These are phyloP conservation scores for Termitomyces sp. DNA, from an alignment of 768 basidiomycete species.

Conservation along the genomic window DNA sequence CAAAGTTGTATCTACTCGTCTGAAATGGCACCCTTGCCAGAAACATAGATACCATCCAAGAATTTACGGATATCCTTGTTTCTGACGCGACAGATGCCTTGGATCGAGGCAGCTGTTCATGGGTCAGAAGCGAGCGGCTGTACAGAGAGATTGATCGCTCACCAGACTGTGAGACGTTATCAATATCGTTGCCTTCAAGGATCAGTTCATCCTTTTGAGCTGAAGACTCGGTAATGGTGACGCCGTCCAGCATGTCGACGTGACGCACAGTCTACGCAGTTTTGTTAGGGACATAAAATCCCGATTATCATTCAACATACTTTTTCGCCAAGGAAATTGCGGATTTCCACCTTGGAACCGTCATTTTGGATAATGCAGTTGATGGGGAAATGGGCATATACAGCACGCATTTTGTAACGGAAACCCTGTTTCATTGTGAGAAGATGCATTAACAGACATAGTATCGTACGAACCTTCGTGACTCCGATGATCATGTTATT, in stretches of 20 bases:
- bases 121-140: conserved; percentile 1
- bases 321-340: conserved; percentile 95
- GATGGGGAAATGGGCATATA: conserved; percentile 99
- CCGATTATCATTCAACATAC: conserved; percentile 29
- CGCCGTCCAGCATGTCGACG: conserved; percentile 89
- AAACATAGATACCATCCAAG: conserved; percentile 91
- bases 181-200: conserved; percentile 91
- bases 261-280: conserved; percentile 77
- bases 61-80: conserved; percentile 99
- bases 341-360: conserved; percentile 76
- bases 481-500: conserved; percentile 98
- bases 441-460: background rate
- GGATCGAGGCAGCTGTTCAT: conserved; percentile 82
- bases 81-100: conserved; percentile 92
- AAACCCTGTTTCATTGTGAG: conserved; percentile 65
- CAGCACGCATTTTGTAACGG: conserved; percentile 99
- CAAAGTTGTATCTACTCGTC: conserved; percentile 33
- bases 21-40: conserved; percentile 67
- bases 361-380: conserved; percentile 89
- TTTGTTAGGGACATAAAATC: background rate
- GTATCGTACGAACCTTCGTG: conserved; percentile 61
- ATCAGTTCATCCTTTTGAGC: conserved; percentile 93
- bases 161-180: conserved; percentile 97
- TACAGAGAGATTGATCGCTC: conserved; percentile 9
- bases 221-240: conserved; percentile 79